A percentile compares a stretch with the other conserved stretches of the same genome.
Conservation (phyloP, 1,139 yeast species). For the Pichia cactophila region DNA sequence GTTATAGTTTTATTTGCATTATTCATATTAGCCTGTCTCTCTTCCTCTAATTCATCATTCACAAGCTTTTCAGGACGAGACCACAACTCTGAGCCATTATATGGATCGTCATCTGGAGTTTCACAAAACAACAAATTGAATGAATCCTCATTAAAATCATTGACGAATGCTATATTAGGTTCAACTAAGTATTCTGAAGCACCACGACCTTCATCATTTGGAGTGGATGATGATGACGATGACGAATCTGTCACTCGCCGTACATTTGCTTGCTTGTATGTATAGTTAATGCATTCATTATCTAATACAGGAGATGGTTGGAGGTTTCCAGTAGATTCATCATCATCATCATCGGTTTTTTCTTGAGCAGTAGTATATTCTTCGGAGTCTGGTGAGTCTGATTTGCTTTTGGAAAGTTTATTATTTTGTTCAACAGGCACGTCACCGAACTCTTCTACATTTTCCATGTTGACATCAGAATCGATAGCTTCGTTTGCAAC, state of each 20-base stretch:
- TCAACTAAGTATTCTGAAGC: background rate
- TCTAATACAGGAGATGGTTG: background rate
- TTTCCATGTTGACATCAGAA: background rate
- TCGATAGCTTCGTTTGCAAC: background rate
- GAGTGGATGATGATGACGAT: constrained; percentile 1
- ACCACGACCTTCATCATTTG: background rate
- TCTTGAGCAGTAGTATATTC: constrained; percentile 9
- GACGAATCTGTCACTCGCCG: background rate
- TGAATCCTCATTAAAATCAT: constrained; percentile 58
- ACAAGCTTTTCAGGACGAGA: constrained; percentile 40
- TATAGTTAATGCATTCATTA: background rate
- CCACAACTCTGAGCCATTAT: constrained; percentile 45
- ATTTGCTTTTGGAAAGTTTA: background rate
- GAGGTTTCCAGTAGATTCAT: background rate
- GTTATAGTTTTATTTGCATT: constrained; percentile 45
- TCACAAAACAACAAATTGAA: constrained; percentile 46
- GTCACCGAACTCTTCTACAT: background rate
- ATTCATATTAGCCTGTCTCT: constrained; percentile 29
- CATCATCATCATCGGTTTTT: background rate
- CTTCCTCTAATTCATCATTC: constrained; percentile 44
- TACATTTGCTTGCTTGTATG: background rate
- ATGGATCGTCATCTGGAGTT: constrained; percentile 30
- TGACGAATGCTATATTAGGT: constrained; percentile 39
- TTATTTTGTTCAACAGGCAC: background rate
- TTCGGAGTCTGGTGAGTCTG: constrained; percentile 12